Conservation (phyloP, 208 protist genomes). For the Acanthamoeba triangularis region DNA sequence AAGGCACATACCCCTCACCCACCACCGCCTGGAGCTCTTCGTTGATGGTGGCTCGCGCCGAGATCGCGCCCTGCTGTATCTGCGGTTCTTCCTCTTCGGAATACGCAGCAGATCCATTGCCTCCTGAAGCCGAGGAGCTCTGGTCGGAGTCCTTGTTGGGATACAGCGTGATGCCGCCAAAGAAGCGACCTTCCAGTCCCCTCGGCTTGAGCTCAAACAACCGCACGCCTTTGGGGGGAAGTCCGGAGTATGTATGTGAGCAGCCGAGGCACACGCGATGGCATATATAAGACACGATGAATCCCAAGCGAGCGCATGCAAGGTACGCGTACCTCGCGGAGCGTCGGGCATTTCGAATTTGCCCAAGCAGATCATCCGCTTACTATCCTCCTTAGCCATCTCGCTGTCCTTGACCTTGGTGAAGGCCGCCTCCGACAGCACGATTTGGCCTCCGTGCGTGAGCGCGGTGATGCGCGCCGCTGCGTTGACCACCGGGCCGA, state of each 20-base stretch:
- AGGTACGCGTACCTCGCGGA: not conserved
- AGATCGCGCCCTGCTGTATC: not conserved
- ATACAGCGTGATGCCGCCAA: conserved; percentile 13
- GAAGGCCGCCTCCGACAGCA: conserved; percentile 34
- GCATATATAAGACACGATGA: too few species aligned
- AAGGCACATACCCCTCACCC: not conserved
- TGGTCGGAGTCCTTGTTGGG: not conserved
- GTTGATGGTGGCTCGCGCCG: not conserved
- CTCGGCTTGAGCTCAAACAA: conserved; percentile 24
- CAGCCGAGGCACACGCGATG: too few species aligned
- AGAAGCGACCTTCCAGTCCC: conserved; percentile 43
- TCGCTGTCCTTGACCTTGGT: conserved; percentile 22
- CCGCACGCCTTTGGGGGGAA: not conserved
- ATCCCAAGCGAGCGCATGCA: too few species aligned
- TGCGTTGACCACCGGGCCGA: conserved; percentile 31
- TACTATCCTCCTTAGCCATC: not conserved
- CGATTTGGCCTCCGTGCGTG: conserved; percentile 47
- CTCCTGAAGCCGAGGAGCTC: not conserved
- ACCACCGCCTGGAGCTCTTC: conserved; percentile 9
- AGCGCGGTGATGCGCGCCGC: conserved; percentile 51
- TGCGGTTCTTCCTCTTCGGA: not conserved
- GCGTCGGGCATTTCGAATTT: conserved; percentile 66
- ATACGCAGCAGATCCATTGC: too few species aligned
- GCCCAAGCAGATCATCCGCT: conserved; percentile 6
- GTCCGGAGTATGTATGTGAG: too few species aligned